Evolutionary conservation across 345 rosid species (phyloP), one percentile per base, ranked within the genome.

Genomic region (Gossypium ekmanianum): DNA sequence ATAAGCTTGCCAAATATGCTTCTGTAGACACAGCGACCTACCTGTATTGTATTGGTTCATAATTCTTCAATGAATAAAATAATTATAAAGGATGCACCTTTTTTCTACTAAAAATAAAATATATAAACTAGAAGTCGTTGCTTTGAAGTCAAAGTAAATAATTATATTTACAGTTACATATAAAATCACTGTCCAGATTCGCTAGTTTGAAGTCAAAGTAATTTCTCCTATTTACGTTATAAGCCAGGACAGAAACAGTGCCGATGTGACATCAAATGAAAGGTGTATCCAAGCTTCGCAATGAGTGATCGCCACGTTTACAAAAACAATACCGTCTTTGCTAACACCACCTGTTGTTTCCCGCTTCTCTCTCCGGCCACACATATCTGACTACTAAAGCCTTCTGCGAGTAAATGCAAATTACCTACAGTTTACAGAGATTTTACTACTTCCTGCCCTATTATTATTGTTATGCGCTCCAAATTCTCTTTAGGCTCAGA

Each of bases 401-500:
- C 22, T 34, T 63, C 16, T 63, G 16, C 1, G 17, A 18, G 52
- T 65, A 65, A 29, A 0, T 62, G 12, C 16, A 11, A 52, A 52
- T 52, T 52, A 52, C 8, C 56, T 16, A 51, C 56, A 16, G 14
- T 48, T 48, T 48, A 48, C 41, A 48, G 52, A 2, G 52, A 11
- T 48, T 12, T 12, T 48, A 10, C 26, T 10, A 7, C 24, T 18
- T 9, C 27, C 34, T 9, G 34, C 22, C 34, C 13, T 56, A 20
- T 4, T 54, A 54, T 54, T 34, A 9, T 7, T 61, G 5, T 20
- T 76, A 79, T 67, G 75, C 52, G 74, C 83, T 81, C 75, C 81
- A 82, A 20, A 85, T 79, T 59, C 89, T 76, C 76, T 80, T 82
- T 72, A 81, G 77, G 45, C 83, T 62, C 5, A 76, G 47, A 74